Conservation (phyloP, 2,329 filamentous ascomycete genomes). For the Pyrenophora tritici-repentis region DNA sequence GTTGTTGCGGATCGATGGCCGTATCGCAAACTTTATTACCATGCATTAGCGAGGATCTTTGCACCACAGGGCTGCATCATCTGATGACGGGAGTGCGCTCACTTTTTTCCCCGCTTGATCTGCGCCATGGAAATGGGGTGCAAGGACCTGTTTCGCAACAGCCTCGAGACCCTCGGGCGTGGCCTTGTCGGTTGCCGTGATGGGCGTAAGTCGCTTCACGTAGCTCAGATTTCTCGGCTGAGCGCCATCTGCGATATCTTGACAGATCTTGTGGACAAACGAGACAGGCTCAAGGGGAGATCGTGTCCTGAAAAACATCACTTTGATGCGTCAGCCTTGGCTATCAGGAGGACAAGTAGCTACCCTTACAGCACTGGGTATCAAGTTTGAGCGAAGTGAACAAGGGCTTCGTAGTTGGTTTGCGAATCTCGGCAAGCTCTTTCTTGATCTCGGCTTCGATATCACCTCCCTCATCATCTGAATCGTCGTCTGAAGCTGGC, state of each 20-base stretch:
- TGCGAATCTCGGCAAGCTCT: conserved; percentile 70
- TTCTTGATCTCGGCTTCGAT: conserved; percentile 75
- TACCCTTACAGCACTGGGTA: conserved; percentile 58
- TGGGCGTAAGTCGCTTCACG: conserved; percentile 65
- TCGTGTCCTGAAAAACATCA: conserved; percentile 63
- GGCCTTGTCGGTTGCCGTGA: conserved; percentile 66
- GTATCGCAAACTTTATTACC: conserved; percentile 73
- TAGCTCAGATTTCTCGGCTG: conserved; percentile 61
- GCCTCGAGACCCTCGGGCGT: conserved; percentile 70
- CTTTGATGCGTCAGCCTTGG: conserved; percentile 43
- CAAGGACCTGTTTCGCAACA: conserved; percentile 66
- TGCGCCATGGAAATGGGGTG: conserved; percentile 64
- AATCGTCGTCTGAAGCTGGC: conserved; percentile 49
- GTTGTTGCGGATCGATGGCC: conserved; percentile 76
- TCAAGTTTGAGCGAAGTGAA: conserved; percentile 61
- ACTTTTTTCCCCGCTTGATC: conserved; percentile 59
- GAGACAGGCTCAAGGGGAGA: conserved; percentile 63
- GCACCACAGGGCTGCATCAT: conserved; percentile 12
- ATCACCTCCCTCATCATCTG: conserved; percentile 52
- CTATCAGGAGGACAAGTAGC: not conserved
- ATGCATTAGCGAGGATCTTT: conserved; percentile 25
- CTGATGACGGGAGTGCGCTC: conserved; percentile 26
- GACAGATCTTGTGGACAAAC: conserved; percentile 63
- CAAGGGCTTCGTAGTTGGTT: conserved; percentile 53
- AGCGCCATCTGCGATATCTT: conserved; percentile 58